Evolutionary conservation across 345 rosid species (phyloP).

Genomic region (Syzygium oleosum): DNA sequence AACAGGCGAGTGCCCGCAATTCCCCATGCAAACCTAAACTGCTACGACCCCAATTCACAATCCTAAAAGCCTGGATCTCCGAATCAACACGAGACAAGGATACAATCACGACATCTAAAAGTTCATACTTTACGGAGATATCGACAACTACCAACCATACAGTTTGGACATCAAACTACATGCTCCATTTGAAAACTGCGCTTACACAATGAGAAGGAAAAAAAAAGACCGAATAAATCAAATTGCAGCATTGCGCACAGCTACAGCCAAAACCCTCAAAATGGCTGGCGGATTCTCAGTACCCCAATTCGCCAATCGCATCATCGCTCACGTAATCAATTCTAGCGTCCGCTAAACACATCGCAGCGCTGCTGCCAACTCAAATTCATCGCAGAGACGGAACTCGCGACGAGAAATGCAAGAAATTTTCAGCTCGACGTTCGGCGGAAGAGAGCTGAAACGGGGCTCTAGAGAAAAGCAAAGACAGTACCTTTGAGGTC

Average conservation of each 20-base stretch:
- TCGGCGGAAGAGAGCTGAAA: neutral
- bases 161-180: neutral
- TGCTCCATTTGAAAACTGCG: neutral
- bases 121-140: neutral
- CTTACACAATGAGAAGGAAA: neutral
- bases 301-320: neutral
- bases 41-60: neutral
- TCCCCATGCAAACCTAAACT: neutral
- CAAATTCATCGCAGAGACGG: neutral
- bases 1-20: neutral
- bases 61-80: neutral
- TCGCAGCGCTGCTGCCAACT: neutral
- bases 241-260: neutral
- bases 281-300: neutral
- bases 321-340: neutral
- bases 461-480: neutral
- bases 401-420: neutral
- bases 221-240: neutral
- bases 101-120: neutral
- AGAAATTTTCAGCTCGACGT: neutral
- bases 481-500: slow-evolving; percentile 45
- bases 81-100: neutral
- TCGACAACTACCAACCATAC: neutral
- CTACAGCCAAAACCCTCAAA: neutral
- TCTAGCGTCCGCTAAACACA: neutral